phyloP scores from a whole-genome alignment of 108 stramenopile genomes.

The Epithemia pelagica region DNA sequence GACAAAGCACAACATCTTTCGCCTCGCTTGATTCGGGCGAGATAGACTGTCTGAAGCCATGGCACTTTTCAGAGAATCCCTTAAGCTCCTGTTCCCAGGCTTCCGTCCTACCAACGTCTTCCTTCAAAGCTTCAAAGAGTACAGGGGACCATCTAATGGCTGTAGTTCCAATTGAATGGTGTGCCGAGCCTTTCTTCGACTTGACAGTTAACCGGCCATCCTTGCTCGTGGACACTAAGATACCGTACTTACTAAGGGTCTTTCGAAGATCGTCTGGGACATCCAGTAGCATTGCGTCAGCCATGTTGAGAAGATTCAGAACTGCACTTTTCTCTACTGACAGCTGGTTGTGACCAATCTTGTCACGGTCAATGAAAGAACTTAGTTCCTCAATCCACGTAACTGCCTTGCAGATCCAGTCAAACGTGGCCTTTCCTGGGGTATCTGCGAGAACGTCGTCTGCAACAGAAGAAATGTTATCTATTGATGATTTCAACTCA shows the following conservation, averaged over 20 bases:
- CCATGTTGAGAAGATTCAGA: conserved; percentile 28
- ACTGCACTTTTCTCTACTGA: conserved; percentile 12
- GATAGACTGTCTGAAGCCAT: neutral
- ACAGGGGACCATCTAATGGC: conserved; percentile 64
- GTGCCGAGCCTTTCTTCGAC: conserved; percentile 50
- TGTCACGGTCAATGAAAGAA: conserved; percentile 3
- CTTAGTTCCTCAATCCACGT: conserved; percentile 53
- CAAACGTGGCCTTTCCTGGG: conserved; percentile 55
- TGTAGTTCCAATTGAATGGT: conserved; percentile 49
- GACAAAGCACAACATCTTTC: neutral
- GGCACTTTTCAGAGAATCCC: neutral
- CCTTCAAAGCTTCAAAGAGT: conserved; percentile 53
- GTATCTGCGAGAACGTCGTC: conserved; percentile 49
- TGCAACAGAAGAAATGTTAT: conserved; percentile 29
- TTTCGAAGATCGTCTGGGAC: conserved; percentile 50
- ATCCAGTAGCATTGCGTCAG: conserved; percentile 41
- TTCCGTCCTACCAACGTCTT: conserved; percentile 36
- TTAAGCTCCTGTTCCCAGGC: conserved; percentile 29
- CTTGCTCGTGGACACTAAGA: conserved; percentile 42
- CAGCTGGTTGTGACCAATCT: conserved; percentile 2
- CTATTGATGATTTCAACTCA: conserved; percentile 27
- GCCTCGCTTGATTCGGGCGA: neutral
- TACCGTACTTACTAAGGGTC: conserved; percentile 40
- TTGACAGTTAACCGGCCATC: conserved; percentile 36
- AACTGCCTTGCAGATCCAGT: conserved; percentile 61